These are phyloP conservation scores for Scedosporium dehoogii DNA, from an alignment of 2,329 filamentous ascomycete species.

Conservation along the genomic window DNA sequence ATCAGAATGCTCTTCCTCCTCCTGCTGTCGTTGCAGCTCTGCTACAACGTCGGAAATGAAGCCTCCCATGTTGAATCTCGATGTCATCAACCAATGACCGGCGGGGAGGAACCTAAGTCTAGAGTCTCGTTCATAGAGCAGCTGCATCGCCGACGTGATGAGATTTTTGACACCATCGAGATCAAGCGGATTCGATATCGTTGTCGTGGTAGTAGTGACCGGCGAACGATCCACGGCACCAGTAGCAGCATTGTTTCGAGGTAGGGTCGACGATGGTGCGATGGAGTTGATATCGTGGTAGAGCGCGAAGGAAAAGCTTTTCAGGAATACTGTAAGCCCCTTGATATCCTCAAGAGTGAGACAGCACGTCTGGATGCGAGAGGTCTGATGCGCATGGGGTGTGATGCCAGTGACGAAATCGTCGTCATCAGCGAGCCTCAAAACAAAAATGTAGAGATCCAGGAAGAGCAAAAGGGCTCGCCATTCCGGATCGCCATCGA, in stretches of 20 bases:
- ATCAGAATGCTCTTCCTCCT: slow-evolving; percentile 12
- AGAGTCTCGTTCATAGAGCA: slow-evolving; percentile 90
- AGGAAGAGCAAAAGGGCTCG: slow-evolving; percentile 80
- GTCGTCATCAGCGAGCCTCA: slow-evolving; percentile 91
- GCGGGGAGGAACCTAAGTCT: slow-evolving; percentile 70
- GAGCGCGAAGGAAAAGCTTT: slow-evolving; percentile 80
- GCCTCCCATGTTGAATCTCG: slow-evolving; percentile 74
- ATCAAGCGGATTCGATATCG: slow-evolving; percentile 36
- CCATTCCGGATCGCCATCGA: slow-evolving; percentile 56
- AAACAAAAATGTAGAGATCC: slow-evolving; percentile 85
- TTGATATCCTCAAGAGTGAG: slow-evolving; percentile 63
- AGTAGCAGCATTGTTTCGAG: not conserved
- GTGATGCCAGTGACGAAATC: slow-evolving; percentile 68
- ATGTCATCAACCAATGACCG: slow-evolving; percentile 92
- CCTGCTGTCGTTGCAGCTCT: slow-evolving; percentile 48
- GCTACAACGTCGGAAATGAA: slow-evolving; percentile 80
- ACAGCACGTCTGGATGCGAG: slow-evolving; percentile 51
- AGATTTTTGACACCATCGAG: slow-evolving; percentile 70
- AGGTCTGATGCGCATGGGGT: slow-evolving; percentile 27
- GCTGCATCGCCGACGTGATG: slow-evolving; percentile 69
- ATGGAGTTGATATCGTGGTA: slow-evolving; percentile 72
- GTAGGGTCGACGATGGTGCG: slow-evolving; percentile 14
- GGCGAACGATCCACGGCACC: slow-evolving; percentile 10
- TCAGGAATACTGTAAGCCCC: slow-evolving; percentile 70
- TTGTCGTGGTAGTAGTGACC: slow-evolving; percentile 14